Base-by-base conservation (phyloP, 345 rosid genomes). In the Xanthoceras sorbifolium region DNA sequence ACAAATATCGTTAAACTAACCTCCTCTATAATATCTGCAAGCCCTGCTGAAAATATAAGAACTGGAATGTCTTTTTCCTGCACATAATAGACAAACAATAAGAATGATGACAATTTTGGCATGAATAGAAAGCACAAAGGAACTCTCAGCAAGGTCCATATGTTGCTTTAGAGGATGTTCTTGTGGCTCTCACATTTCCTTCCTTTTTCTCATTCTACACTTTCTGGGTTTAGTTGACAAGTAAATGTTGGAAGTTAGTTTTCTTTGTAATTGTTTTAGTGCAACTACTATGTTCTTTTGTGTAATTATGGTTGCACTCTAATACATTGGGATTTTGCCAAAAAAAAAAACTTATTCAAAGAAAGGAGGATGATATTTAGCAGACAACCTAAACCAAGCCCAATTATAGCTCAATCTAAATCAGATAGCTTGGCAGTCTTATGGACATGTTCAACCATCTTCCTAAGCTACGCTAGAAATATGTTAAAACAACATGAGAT, bases 11-110 rank as follows among this genome's bases (percentile, higher is more conserved):
- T 52, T 15, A 67, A 68, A 77, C 82, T 73, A 76, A 92, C 98
- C 97, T 94, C 98, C 86, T 94, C 97, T 80, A 92, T 94, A 29
- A 94, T 89, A 86, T 94, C 97, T 71, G 97, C 98, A 77, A 94
- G 94, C 59, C 97, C 98, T n/a, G 97, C 97, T 77, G 98, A 92
- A 84, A 94, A 94, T 82, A 94, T 86, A 80, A 90, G 88, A 66
- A 94, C 81, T 0, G 98, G 97, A 69, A 94, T 80, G 67, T 87
- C 90, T 78, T 73, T 89, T 83, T 92, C 84, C 98, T 94, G 87
- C 80, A 83, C 44, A 54, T 64, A 31, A 25, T 34, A 54, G 44
- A 71, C 40, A 77, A 61, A 65, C 17, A 40, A 44, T n/a, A 73
- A 63, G 34, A 18, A 3, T 71, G 63, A 79, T 36, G 31, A 29